Conservation (phyloP, 192 early-diverging fungal species). For the Lobulomyces angularis region DNA sequence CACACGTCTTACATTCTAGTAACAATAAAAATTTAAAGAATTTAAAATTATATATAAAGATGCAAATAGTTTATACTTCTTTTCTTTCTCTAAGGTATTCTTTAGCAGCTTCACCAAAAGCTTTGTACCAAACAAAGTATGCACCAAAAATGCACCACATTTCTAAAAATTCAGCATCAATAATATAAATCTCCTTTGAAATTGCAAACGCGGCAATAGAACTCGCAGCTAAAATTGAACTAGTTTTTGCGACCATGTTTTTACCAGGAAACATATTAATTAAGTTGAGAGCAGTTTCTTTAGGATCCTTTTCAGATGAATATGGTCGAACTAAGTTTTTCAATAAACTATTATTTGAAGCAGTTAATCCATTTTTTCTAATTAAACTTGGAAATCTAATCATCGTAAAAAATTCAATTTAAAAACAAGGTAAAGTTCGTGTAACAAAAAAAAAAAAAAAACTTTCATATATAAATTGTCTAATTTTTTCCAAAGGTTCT, state of each 20-base stretch:
- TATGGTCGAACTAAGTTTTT: too few species aligned
- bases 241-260: conserved; percentile 76
- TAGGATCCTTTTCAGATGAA: too few species aligned
- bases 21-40: neutral
- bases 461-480: too few species aligned
- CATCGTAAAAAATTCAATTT: too few species aligned
- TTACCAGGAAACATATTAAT: conserved; percentile 88
- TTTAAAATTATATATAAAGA: conserved; percentile 1
- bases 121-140: conserved; percentile 62
- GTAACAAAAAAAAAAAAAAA: too few species aligned
- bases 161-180: conserved; percentile 87
- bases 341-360: too few species aligned
- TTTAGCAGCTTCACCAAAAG: conserved; percentile 68
- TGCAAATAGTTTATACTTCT: conserved; percentile 14
- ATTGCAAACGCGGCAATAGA: conserved; percentile 78
- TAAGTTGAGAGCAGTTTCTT: conserved; percentile 76
- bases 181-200: conserved; percentile 95
- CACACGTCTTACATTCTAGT: conserved; percentile 15
- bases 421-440: too few species aligned
- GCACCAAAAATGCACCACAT: conserved; percentile 69
- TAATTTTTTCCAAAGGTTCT: too few species aligned
- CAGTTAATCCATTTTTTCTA: too few species aligned
- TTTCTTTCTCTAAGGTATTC: conserved; percentile 51
- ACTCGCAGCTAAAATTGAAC: conserved; percentile 67
- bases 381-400: too few species aligned